Conservation (phyloP, 257 asterid species). For the Voacanga thouarsii region DNA sequence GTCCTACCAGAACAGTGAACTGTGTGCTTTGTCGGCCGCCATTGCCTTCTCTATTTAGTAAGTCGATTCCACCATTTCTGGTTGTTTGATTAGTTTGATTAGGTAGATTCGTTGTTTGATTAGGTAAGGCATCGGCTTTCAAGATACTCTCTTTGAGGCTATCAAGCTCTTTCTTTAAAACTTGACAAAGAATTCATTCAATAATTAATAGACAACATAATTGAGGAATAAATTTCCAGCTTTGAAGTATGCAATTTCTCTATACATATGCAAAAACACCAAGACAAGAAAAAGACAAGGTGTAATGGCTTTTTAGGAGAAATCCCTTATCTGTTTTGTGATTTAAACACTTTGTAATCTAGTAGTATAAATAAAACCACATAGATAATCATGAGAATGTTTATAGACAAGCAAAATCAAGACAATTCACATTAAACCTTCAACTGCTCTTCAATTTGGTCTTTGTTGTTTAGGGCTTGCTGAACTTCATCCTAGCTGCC, state of each 20-base stretch:
- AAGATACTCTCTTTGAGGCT: conserved; percentile 53
- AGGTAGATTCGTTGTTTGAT: too few species aligned
- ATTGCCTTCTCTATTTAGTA: too few species aligned
- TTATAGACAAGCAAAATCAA: neutral
- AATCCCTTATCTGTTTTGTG: neutral
- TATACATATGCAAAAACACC: neutral
- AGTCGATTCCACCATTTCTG: too few species aligned
- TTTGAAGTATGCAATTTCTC: neutral
- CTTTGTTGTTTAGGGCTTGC: conserved; percentile 79
- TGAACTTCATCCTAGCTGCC: conserved; percentile 85
- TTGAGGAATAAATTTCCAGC: neutral
- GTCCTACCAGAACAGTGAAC: too few species aligned
- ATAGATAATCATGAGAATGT: neutral
- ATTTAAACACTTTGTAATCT: neutral
- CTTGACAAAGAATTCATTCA: conserved; percentile 34
- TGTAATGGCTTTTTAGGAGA: neutral
- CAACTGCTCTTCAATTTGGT: conserved; percentile 64
- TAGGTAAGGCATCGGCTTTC: conserved; percentile 70
- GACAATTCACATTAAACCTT: conserved; percentile 44
- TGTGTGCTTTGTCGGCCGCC: too few species aligned
- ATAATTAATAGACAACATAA: neutral
- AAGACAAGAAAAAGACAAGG: neutral
- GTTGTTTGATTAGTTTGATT: too few species aligned
- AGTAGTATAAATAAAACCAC: conserved; percentile 1
- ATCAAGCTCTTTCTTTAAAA: conserved; percentile 74